phyloP scores from a whole-genome alignment of 495 filamentous ascomycete species.

The Aspergillus incahuasiensis region DNA sequence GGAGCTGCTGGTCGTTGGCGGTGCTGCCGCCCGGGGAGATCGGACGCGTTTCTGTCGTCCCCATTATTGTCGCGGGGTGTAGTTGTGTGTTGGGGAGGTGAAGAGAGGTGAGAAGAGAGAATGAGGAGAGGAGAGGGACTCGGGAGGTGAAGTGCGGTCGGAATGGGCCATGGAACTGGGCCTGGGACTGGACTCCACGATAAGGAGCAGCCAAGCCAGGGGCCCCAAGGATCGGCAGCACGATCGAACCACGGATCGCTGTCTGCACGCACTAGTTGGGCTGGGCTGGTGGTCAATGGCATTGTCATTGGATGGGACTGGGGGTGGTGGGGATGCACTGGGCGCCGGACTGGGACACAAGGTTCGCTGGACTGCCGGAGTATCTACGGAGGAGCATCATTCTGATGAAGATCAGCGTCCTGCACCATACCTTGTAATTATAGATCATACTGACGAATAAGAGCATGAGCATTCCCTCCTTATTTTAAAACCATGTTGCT shows the following conservation, averaged over 20 bases:
- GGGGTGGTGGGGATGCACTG: not conserved
- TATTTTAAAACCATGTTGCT: too few relatives aligned
- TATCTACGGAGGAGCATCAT: not conserved
- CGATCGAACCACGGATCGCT: not conserved
- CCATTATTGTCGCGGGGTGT: not conserved
- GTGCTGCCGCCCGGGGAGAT: constrained; percentile 5
- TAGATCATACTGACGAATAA: too few relatives aligned
- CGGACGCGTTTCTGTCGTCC: not conserved
- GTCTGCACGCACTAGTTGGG: too few relatives aligned
- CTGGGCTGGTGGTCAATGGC: too few relatives aligned
- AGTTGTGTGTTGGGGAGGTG: not conserved
- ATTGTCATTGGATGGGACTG: not conserved
- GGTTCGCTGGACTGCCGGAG: not conserved
- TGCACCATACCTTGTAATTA: not conserved
- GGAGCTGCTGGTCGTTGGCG: constrained; percentile 28
- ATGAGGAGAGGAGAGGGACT: not conserved
- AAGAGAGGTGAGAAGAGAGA: not conserved
- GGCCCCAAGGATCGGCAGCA: not conserved
- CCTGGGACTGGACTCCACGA: not conserved
- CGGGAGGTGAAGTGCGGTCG: too few relatives aligned
- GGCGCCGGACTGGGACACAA: too few relatives aligned
- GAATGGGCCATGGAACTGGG: too few relatives aligned
- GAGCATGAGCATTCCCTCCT: too few relatives aligned
- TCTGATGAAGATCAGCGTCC: not conserved
- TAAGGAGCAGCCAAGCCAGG: not conserved